Evolutionary conservation across 176 grass and related monocot genomes (phyloP), one percentile per base, ranked within the genome.

Genomic region (Dendrocalamus sinicus): DNA sequence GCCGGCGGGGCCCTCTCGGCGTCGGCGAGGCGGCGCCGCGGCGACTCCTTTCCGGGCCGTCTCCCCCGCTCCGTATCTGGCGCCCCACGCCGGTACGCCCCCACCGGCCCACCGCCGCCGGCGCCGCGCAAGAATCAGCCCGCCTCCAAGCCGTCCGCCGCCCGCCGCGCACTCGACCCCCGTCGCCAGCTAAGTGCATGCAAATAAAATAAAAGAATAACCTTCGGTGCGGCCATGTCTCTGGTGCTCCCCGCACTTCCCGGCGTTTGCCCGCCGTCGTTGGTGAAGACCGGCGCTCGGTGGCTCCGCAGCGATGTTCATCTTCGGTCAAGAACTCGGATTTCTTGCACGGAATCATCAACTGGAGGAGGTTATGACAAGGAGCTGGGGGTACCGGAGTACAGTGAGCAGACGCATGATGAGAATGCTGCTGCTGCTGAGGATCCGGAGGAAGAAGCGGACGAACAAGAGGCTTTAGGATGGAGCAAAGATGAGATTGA

Each of bases 401-500:
- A 66, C 24, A 58, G 73, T 12, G 66, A 75, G 11, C 62, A 51
- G 54, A 26, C 8, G 0, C 23, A 45, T 45, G 6, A 39, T 1
- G 47, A 59, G 19, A 19, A 50, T 2, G 37, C n/a, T 0, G 45
- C 17, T 20, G 53, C 28, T 39, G 32, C 12, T 4, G 77, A 67
- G 10, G 68, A 24, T 55, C 44, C 6, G 17, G 62, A 77, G 9
- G 79, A 69, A 51, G 48, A 54, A 54, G 15, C 15, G 1, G 37
- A 26, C 1, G 55, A 30, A 22, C 62, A 77, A 5, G 48, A 47
- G 6, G 88, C 26, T 83, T 70, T 43, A 4, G 78, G 9, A 55
- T 98, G 96, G 96, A 94, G 83, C 47, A 28, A 86, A 9, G 84
- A 94, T 2, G 96, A 98, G 39, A 72, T 95, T 7, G 96, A 94